Evolutionary conservation across 345 rosid genomes (phyloP), one percentile per base, ranked within the genome.

Genomic region (Physaria fendleri): DNA sequence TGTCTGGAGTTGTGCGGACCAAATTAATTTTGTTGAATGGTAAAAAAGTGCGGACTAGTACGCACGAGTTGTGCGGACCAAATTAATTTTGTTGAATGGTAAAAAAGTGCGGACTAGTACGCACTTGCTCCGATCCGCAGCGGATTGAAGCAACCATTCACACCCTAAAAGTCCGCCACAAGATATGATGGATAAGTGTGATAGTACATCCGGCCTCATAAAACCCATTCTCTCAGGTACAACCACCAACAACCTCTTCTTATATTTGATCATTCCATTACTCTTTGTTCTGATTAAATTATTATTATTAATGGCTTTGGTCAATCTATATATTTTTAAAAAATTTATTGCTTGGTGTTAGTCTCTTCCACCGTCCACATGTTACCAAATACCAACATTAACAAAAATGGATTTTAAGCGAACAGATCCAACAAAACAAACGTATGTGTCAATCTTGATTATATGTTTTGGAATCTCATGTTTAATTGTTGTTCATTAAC

Each of bases 181-280:
- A 51, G 61, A 59, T 46, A 34, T 52, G 66, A 27, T 51, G 59
- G 47, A 15, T 32, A 58, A 40, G 71, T 66, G 59, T 66, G 24
- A 43, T 68, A n/a, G n/a, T n/a, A n/a, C n/a, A n/a, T 43, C 22
- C 30, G n/a, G n/a, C n/a, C 23, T 50, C 54, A 43, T 43, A 68
- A 68, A 68, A n/a, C 65, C 65, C 59, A 5, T 59, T n/a, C n/a
- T n/a, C 59, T 67, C 72, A 59, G 66, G 72, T 67, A 59, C 72
- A 67, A 50, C 72, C 66, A 51, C 51, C 48, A 52, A 52, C 66
- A 48, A 58, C 71, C 66, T 12, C 28, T 14, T 37, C 28, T 52
- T n/a, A 59, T 35, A 51, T 68, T 40, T 60, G 73, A 15, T 46
- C 59, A 12, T 42, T 24, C 16, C 60, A 33, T 67, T 50, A 59